Evolutionary conservation across 2,329 filamentous ascomycete genomes (phyloP).

Genomic region (Cryoendolithus antarcticus): DNA sequence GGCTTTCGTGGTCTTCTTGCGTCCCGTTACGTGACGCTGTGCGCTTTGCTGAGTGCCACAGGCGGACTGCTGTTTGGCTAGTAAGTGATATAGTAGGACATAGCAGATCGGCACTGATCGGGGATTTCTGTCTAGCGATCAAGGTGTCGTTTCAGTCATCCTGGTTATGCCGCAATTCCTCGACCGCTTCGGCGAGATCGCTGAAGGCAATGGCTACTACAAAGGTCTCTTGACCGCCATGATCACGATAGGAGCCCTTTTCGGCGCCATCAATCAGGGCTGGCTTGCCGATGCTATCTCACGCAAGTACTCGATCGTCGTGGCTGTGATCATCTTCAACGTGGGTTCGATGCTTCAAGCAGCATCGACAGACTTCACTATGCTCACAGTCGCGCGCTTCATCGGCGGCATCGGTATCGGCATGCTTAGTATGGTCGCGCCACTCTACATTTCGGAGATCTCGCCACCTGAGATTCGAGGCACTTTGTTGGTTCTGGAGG

Average conservation of each 20-base stretch:
- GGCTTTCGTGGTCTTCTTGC: conserved; percentile 27
- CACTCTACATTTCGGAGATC: conserved; percentile 25
- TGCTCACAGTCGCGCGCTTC: conserved; percentile 21
- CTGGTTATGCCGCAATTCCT: conserved; percentile 36
- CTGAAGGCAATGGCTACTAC: conserved; percentile 20
- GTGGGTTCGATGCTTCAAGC: conserved; percentile 33
- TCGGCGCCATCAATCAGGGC: conserved; percentile 21
- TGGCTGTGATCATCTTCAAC: conserved; percentile 30
- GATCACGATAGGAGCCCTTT: conserved; percentile 30
- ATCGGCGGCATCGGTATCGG: conserved; percentile 23
- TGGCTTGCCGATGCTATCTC: conserved; percentile 31
- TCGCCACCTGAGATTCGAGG: conserved; percentile 28
- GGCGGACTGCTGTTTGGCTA: too few relatives aligned
- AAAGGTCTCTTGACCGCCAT: conserved; percentile 33
- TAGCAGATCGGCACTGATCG: too few relatives aligned
- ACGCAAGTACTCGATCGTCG: conserved; percentile 30
- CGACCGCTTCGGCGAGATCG: conserved; percentile 24
- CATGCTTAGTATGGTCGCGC: conserved; percentile 26
- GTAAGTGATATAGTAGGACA: too few relatives aligned
- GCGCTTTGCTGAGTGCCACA: conserved; percentile 2
- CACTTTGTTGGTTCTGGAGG: conserved; percentile 35
- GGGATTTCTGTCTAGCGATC: conserved; percentile 15
- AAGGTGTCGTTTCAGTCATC: conserved; percentile 28
- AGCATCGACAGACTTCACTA: conserved; percentile 16
- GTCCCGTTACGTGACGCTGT: conserved; percentile 24